phyloP scores from a whole-genome alignment of 2,329 filamentous ascomycete genomes.

The Bipolaris victoriae region DNA sequence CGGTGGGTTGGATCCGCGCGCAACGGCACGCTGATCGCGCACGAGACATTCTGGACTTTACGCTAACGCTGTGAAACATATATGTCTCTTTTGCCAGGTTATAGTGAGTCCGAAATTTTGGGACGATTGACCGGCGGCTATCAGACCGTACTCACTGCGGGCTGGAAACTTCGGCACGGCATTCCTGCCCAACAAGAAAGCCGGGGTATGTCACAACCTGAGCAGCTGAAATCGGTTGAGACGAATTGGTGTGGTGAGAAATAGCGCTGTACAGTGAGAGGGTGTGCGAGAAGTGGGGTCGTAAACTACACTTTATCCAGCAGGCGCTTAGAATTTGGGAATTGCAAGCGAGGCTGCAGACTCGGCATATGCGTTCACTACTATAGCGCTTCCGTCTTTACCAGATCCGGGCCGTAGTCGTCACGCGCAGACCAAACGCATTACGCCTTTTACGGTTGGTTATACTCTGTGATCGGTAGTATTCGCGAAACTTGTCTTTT shows the following conservation, averaged over 20 bases:
- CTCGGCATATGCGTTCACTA: background rate
- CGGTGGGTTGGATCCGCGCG: slow-evolving; percentile 1
- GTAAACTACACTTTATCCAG: background rate
- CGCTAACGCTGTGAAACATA: background rate
- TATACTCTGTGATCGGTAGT: background rate
- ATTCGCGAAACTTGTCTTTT: background rate
- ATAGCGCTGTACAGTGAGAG: background rate
- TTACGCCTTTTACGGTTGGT: background rate
- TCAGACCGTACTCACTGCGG: background rate
- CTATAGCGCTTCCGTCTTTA: background rate
- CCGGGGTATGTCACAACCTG: background rate
- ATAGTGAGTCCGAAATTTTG: background rate
- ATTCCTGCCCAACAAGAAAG: background rate
- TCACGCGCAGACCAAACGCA: background rate
- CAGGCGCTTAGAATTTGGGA: background rate
- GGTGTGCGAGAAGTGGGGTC: background rate
- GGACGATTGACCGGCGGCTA: background rate
- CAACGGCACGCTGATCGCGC: background rate
- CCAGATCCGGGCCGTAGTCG: background rate
- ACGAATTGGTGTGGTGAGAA: background rate
- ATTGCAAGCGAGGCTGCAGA: background rate
- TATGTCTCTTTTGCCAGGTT: background rate
- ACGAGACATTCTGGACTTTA: background rate
- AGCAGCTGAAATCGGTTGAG: background rate
- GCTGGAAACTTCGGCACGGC: background rate